A percentile compares a stretch with the other conserved stretches of the same genome.
phyloP scores from a whole-genome alignment of 2,329 filamentous ascomycete species.

The Pseudopithomyces maydicus region DNA sequence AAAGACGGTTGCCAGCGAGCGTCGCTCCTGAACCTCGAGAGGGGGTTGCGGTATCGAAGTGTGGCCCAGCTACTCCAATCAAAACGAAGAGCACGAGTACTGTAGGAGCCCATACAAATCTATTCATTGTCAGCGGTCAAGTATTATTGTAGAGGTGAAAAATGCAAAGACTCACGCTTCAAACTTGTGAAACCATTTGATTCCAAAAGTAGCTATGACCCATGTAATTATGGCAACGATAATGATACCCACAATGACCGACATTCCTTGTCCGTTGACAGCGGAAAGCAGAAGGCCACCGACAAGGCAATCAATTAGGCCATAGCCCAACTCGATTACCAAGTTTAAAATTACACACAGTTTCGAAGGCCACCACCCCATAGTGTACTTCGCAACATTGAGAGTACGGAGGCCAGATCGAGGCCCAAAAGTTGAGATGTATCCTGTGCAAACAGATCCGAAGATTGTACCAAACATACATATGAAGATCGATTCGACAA shows the following conservation, averaged over 20 bases:
- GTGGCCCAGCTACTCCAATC: too few species aligned
- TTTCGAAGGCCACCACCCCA: constrained; percentile 71
- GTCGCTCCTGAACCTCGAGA: too few species aligned
- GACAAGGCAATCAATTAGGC: constrained; percentile 67
- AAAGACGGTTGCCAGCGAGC: constrained; percentile 63
- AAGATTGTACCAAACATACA: constrained; percentile 63
- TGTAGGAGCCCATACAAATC: too few species aligned
- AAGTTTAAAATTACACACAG: constrained; percentile 67
- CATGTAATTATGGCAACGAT: constrained; percentile 52
- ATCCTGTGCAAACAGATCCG: constrained; percentile 61
- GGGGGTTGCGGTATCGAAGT: too few species aligned
- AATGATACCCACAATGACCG: constrained; percentile 68
- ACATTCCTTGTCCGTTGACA: constrained; percentile 63
- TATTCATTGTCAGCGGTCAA: too few species aligned
- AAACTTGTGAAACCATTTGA: constrained; percentile 70
- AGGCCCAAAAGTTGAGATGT: constrained; percentile 68
- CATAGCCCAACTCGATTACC: constrained; percentile 66
- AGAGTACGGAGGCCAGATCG: constrained; percentile 66
- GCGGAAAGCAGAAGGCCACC: constrained; percentile 72
- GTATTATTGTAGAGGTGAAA: too few species aligned
- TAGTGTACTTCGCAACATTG: constrained; percentile 61
- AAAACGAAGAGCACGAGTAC: too few species aligned
- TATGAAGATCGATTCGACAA: constrained; percentile 61
- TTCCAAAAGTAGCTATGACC: constrained; percentile 68
- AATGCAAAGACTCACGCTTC: constrained; percentile 71